These are phyloP conservation scores for Aquilaria yunnanensis DNA, from an alignment of 345 rosid species.

Conservation along the genomic window DNA sequence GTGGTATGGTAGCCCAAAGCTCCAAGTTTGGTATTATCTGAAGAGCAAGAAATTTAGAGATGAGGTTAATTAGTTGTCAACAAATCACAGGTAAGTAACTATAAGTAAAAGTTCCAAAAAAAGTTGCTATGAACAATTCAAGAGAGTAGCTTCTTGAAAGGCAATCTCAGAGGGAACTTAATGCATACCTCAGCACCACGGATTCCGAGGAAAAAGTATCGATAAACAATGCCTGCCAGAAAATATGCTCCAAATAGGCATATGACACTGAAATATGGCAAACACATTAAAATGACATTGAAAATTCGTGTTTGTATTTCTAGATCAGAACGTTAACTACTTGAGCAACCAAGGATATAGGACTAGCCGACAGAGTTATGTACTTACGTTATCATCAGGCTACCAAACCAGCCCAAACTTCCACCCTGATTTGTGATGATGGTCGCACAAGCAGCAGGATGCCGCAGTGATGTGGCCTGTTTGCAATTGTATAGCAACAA, in stretches of 20 bases:
- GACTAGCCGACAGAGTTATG: not conserved
- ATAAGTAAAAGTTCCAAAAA: too few relatives aligned
- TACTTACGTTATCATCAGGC: constrained; percentile 52
- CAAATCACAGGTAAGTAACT: too few relatives aligned
- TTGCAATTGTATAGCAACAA: constrained; percentile 13
- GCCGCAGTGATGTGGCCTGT: constrained; percentile 63
- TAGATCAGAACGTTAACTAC: not conserved
- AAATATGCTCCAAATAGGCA: constrained; percentile 80
- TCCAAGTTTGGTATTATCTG: constrained; percentile 83
- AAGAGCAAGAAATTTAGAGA: constrained; percentile 12
- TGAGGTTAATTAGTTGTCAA: not conserved
- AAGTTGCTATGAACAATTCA: too few relatives aligned
- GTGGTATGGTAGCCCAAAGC: constrained; percentile 75
- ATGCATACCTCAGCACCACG: constrained; percentile 56
- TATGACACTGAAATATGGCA: constrained; percentile 35
- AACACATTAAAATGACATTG: constrained; percentile 4
- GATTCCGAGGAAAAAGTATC: constrained; percentile 60
- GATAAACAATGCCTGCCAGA: constrained; percentile 64
- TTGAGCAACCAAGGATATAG: not conserved
- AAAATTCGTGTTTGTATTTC: constrained; percentile 16
- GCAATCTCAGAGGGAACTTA: constrained; percentile 16
- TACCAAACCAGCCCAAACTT: constrained; percentile 87
- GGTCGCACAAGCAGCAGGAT: constrained; percentile 88
- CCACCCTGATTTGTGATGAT: constrained; percentile 41
- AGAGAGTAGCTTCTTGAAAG: not conserved